Evolutionary conservation across 2,329 filamentous ascomycete genomes (phyloP).

Genomic region (Aspergillus ibericus): DNA sequence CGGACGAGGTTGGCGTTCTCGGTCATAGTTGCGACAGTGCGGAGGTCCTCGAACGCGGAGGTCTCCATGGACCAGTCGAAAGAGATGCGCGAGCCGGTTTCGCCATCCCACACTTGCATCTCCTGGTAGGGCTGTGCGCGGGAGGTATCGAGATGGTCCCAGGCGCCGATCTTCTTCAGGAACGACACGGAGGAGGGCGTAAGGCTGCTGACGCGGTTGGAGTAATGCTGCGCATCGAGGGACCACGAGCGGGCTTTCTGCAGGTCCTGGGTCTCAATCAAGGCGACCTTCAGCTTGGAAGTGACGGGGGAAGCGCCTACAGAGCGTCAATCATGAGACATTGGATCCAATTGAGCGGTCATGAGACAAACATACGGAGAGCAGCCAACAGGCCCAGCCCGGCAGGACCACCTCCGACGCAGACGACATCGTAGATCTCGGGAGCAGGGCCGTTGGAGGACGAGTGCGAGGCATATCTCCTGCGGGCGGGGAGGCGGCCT

Average conservation of each 20-base stretch:
- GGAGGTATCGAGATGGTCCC: conserved; percentile 70
- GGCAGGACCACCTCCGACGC: conserved; percentile 84
- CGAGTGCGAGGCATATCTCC: conserved; percentile 37
- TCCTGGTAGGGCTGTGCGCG: conserved; percentile 86
- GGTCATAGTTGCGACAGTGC: conserved; percentile 89
- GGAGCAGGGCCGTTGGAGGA: conserved; percentile 39
- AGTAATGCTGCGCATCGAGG: conserved; percentile 69
- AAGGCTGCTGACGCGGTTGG: conserved; percentile 92
- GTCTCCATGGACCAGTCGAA: conserved; percentile 70
- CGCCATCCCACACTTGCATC: conserved; percentile 98
- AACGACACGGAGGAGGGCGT: conserved; percentile 86
- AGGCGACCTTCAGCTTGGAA: conserved; percentile 74
- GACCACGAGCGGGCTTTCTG: conserved; percentile 66
- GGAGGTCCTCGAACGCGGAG: conserved; percentile 48
- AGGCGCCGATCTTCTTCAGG: conserved; percentile 79
- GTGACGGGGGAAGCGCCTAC: conserved; percentile 76
- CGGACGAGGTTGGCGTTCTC: conserved; percentile 90
- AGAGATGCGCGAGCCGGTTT: conserved; percentile 80
- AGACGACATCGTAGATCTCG: conserved; percentile 90
- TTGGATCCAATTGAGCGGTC: not conserved
- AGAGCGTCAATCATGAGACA: conserved; percentile 9
- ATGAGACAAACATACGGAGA: conserved; percentile 58
- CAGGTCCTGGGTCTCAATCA: conserved; percentile 88
- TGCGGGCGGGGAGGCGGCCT: conserved; percentile 21
- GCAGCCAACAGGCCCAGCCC: conserved; percentile 80